phyloP scores from a whole-genome alignment of 2,329 filamentous ascomycete species.

The Claviceps quebecensis region DNA sequence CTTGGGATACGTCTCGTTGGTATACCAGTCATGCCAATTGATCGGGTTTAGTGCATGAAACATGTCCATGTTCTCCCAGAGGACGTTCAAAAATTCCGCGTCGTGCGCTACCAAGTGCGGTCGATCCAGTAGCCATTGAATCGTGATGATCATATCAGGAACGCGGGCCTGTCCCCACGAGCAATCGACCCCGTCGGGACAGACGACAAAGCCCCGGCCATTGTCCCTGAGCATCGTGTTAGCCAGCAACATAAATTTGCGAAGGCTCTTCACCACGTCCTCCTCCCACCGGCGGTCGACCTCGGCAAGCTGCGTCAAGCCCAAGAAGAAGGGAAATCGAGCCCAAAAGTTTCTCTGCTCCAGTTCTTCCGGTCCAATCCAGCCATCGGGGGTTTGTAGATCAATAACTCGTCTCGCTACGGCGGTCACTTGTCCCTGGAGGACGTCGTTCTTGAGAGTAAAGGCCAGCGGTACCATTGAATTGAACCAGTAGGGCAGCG shows the following conservation, averaged over 20 bases:
- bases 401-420: conserved; percentile 28
- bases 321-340: conserved; percentile 18
- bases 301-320: conserved; percentile 19
- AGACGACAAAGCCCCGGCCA: conserved; percentile 33
- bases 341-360: conserved; percentile 18
- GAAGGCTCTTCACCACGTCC: conserved; percentile 9
- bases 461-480: conserved; percentile 43
- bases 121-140: conserved; percentile 26
- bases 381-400: conserved; percentile 32
- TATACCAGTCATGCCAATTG: conserved; percentile 18
- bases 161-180: conserved; percentile 20
- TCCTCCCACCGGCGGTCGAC: conserved; percentile 14
- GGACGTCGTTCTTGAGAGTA: conserved; percentile 25
- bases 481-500: conserved; percentile 47
- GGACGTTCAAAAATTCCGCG: conserved; percentile 9
- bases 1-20: conserved; percentile 10
- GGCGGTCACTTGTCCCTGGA: conserved; percentile 26
- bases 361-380: conserved; percentile 29
- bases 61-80: conserved; percentile 27
- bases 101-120: not conserved
- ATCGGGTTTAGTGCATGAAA: conserved; percentile 18
- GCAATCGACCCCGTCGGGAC: conserved; percentile 23
- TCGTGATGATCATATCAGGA: conserved; percentile 24
- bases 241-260: conserved; percentile 25
- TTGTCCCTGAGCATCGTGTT: conserved; percentile 41